Conservation (phyloP, 306 rosid genomes). For the Medicago lupulina region DNA sequence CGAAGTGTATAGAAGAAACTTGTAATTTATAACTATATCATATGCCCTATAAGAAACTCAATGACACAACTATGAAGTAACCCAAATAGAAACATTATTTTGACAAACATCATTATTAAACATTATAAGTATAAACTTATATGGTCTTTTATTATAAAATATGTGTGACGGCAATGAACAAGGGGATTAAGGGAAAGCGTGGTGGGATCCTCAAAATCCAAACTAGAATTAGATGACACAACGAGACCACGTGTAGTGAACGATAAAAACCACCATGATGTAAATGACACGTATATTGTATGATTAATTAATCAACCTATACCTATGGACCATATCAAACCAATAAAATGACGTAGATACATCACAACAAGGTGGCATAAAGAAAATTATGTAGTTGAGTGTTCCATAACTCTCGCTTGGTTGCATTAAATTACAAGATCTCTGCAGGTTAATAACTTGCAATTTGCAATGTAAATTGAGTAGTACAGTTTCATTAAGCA, state of each 20-base stretch:
- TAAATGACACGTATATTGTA: slow-evolving; percentile 39
- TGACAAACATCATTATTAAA: not conserved
- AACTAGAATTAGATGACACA: slow-evolving; percentile 44
- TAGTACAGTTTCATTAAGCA: not conserved
- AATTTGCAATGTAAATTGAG: not conserved
- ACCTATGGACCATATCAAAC: slow-evolving; percentile 28
- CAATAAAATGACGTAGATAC: slow-evolving; percentile 44
- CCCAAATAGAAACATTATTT: not conserved
- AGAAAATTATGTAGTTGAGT: not conserved
- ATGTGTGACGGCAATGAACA: not conserved
- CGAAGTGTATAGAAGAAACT: slow-evolving; percentile 10
- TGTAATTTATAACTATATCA: not conserved
- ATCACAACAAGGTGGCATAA: slow-evolving; percentile 15
- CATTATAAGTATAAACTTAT: not conserved
- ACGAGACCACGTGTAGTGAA: slow-evolving; percentile 56
- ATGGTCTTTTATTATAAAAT: not conserved
- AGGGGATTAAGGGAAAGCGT: slow-evolving; percentile 17
- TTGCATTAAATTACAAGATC: not conserved
- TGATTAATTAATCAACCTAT: slow-evolving; percentile 27
- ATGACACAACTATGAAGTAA: slow-evolving; percentile 1
- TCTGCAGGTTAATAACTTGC: not conserved
- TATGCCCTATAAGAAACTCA: slow-evolving; percentile 12
- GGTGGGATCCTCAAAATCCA: slow-evolving; percentile 34
- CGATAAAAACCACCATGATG: slow-evolving; percentile 4
- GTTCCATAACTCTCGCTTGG: slow-evolving; percentile 31